Conservation (phyloP, 2,329 filamentous ascomycete species). For the Geosmithia putterillii region DNA sequence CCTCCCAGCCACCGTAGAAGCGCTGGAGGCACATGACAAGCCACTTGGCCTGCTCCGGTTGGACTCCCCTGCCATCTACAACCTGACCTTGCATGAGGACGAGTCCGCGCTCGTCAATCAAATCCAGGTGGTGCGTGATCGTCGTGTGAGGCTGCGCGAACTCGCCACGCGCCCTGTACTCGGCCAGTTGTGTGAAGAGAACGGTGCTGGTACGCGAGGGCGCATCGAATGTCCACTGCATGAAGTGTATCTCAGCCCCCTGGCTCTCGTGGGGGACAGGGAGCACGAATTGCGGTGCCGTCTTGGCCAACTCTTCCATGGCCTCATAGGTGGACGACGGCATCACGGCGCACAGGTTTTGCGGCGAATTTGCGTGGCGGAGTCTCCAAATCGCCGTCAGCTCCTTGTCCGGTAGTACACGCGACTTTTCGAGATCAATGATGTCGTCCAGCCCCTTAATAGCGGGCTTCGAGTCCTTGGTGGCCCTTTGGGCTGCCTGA, state of each 20-base stretch:
- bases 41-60: conserved; percentile 74
- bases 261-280: conserved; percentile 58
- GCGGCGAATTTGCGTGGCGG: conserved; percentile 60
- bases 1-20: conserved; percentile 67
- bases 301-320: conserved; percentile 59
- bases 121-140: conserved; percentile 79
- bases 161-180: conserved; percentile 84
- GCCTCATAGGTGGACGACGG: conserved; percentile 59
- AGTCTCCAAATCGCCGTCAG: conserved; percentile 85
- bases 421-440: conserved; percentile 70
- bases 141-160: conserved; percentile 89
- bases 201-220: conserved; percentile 56
- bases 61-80: conserved; percentile 62
- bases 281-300: conserved; percentile 80
- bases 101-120: conserved; percentile 60
- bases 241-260: conserved; percentile 86
- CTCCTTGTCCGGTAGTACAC: conserved; percentile 62
- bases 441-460: conserved; percentile 37
- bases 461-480: conserved; percentile 13
- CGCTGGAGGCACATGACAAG: conserved; percentile 86
- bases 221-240: conserved; percentile 87
- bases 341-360: conserved; percentile 75
- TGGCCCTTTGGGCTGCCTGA: conserved; percentile 7
- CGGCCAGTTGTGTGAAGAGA: conserved; percentile 86
- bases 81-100: conserved; percentile 81